Evolutionary conservation across 192 early-diverging fungal genomes (phyloP), one percentile per base, ranked within the genome.

Genomic region (Chytriomyces confervae): DNA sequence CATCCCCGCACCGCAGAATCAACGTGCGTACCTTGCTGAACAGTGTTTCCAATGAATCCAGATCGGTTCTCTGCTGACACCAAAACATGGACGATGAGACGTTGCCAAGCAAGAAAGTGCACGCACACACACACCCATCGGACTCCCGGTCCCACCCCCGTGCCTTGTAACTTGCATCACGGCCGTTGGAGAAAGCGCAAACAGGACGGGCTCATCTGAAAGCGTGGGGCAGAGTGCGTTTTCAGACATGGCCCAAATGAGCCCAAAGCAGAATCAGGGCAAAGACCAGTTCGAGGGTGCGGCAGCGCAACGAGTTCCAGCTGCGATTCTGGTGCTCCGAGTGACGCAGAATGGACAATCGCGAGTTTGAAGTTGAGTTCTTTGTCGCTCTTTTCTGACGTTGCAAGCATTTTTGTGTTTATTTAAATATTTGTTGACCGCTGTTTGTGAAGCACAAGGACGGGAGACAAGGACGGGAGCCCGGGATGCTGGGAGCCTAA

Each of bases 101-200:
- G 49, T 3, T 3, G 13, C 43, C 11, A n/a, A 47, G 8, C 27
- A 67, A 64, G 13, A 27, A 13, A 67, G 36, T 36, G 24, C 24
- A 36, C 36, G 2, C 36, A 36, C 4, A 36, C 36, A 36, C 36
- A 4, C 36, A 36, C 36, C 36, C 36, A 36, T 36, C 36, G 36
- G 36, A 36, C 4, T 36, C 36, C 36, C 36, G 1, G 4, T 36
- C 1, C 66, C 66, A 2, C 8, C 45, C 1, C 23, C 66, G 45
- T 67, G 66, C 43, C 66, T 29, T n/a, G 66, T 67, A 18, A 67
- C 66, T 67, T 67, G 43, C 27, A 67, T 13, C 66, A 67, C 7
- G 10, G 66, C 27, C 0, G 43, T 9, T 13, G 8, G 8, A 7
- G 66, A 67, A n/a, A 67, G 44, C 13, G 66, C 66, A 67, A 67